Base-by-base conservation (phyloP, 768 basidiomycete species). In the Xerocomellus chrysenteron region DNA sequence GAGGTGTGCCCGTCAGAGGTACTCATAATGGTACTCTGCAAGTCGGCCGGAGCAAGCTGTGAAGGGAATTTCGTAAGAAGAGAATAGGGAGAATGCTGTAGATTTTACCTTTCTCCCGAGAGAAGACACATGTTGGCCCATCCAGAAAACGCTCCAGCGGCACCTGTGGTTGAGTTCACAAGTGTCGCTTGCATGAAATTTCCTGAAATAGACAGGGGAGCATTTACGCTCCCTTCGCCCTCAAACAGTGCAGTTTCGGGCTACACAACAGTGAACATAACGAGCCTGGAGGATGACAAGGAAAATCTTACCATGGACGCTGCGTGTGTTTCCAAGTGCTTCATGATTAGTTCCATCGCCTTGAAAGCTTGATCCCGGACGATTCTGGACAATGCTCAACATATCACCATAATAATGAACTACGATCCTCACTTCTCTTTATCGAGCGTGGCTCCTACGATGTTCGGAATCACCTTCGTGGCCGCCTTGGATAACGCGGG, bases 361-460 rank as follows among this genome's bases (percentile, higher is more conserved):
- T 91, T 96, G 80, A 96, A 98, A 2, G 92, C 96, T 65, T 98
- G 96, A 72, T 98, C 95, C 19, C 97, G 84, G 0, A 98, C 96
- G 8, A 92, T 71, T 63, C 96, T 98, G 62, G 19, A 48, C 4
- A 26, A 14, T 17, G 16, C 30, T 50, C 47, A 52, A 56, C 32
- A 16, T 28, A 54, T 40, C 5, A 19, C 10, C 3, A 53, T 14
- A 45, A 49, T 1, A 21, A 16, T 4, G 6, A 55, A 33, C 10
- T 2, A n/a, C 5, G 10, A 9, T 8, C 64, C 83, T 54, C 65
- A 97, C 95, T 95, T 98, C 70, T 99, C 96, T 68, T 88, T 88
- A 68, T 98, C 96, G 17, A 98, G 79, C 67, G 94, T 73, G 1
- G 90, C 80, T 47, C 84, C 85, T 2, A 88, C 79, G 71, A 98